phyloP scores from a whole-genome alignment of 1,139 yeast genomes.

The Candida sanyaensis region DNA sequence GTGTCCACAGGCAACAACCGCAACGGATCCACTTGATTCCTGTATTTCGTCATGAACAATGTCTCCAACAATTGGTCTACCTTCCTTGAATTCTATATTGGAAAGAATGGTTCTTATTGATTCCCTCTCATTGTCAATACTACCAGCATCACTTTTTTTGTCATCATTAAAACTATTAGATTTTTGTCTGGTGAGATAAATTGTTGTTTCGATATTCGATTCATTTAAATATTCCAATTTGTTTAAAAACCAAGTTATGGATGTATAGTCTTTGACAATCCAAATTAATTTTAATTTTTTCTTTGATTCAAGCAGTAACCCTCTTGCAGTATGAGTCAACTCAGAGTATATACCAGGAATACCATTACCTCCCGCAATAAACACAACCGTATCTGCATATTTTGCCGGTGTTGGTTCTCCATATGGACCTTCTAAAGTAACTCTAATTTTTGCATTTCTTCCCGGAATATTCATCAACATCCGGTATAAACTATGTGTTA shows the following conservation, averaged over 20 bases:
- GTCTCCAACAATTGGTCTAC: conserved; percentile 33
- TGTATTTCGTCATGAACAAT: conserved; percentile 28
- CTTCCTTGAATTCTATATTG: conserved; percentile 31
- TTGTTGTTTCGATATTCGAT: conserved; percentile 26
- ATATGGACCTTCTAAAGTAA: conserved; percentile 45
- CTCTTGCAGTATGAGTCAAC: conserved; percentile 31
- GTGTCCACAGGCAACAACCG: conserved; percentile 23
- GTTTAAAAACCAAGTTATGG: conserved; percentile 13
- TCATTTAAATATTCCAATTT: conserved; percentile 24
- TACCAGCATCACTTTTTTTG: neutral
- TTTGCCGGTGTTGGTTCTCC: conserved; percentile 34
- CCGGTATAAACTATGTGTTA: conserved; percentile 34
- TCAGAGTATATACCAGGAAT: conserved; percentile 47
- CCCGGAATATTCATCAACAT: conserved; percentile 32
- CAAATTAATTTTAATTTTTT: conserved; percentile 5
- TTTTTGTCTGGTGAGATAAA: conserved; percentile 33
- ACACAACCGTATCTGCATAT: conserved; percentile 33
- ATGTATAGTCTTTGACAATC: conserved; percentile 3
- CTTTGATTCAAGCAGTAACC: conserved; percentile 17
- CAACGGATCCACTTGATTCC: conserved; percentile 35
- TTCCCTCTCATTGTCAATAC: neutral
- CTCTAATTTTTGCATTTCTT: conserved; percentile 26
- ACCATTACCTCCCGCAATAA: conserved; percentile 47
- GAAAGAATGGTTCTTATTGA: conserved; percentile 23
- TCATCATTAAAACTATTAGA: conserved; percentile 2